These are phyloP conservation scores for Globisporangium middletonii DNA, from an alignment of 352 stramenopile species.

Conservation along the genomic window DNA sequence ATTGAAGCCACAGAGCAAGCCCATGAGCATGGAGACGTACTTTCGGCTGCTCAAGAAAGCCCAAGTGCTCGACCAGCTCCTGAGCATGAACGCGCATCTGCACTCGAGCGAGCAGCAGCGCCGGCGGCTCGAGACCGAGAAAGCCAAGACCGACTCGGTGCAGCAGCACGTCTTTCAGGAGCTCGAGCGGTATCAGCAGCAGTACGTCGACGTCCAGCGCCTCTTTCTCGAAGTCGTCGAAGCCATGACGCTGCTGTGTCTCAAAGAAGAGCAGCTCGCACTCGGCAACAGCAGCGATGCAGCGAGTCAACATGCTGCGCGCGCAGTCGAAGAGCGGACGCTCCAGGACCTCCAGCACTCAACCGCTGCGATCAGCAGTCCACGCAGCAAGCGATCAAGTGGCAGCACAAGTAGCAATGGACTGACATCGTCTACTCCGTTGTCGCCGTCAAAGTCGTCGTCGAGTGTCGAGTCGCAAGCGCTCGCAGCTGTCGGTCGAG, in stretches of 20 bases:
- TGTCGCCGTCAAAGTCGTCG: constrained; percentile 3
- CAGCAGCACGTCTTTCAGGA: constrained; percentile 46
- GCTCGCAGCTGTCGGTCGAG: constrained; percentile 28
- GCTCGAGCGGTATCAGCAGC: constrained; percentile 40
- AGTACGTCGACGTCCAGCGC: constrained; percentile 46
- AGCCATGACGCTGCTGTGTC: constrained; percentile 29
- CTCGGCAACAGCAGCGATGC: constrained; percentile 9
- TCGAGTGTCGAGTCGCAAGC: constrained; percentile 37
- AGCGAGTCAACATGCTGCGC: constrained; percentile 6
- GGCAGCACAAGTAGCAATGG: background rate
- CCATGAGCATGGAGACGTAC: constrained; percentile 50
- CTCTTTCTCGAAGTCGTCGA: constrained; percentile 48
- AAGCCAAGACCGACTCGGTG: constrained; percentile 40
- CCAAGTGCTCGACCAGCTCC: constrained; percentile 50
- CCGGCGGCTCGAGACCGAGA: constrained; percentile 34
- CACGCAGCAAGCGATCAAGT: background rate
- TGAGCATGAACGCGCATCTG: constrained; percentile 33
- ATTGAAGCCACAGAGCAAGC: background rate
- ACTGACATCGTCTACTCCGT: background rate
- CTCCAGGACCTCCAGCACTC: constrained; percentile 38
- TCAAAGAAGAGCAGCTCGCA: constrained; percentile 36
- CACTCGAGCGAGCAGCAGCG: constrained; percentile 37
- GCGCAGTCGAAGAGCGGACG: constrained; percentile 37
- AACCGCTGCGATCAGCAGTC: constrained; percentile 11
- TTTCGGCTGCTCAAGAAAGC: constrained; percentile 67